Evolutionary conservation across 768 basidiomycete genomes (phyloP), one percentile per base, ranked within the genome.

Genomic region (Coprinellus micaceus): DNA sequence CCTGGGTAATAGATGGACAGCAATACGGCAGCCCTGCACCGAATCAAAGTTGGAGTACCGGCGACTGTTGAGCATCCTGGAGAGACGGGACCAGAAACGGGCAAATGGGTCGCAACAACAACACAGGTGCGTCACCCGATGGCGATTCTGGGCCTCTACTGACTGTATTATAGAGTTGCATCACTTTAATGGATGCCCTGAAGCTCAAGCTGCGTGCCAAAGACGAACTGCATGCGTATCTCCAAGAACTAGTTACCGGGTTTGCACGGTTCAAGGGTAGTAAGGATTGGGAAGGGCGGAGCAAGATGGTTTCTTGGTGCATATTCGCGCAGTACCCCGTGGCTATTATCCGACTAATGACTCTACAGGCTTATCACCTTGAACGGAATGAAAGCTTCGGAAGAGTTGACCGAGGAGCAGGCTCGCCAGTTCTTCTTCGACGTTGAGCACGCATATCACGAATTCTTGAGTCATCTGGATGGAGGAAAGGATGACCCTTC

Each of bases 141-240:
- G 4, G 24, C 11, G 19, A 13, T 17, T 44, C 10, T 2, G 37
- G 1, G 25, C 44, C 29, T n/a, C 13, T 22, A 33, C 4, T 13
- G 17, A 22, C 22, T 43, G 4, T 28, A 15, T 28, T 43, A 33
- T 63, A 98, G 94, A 89, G 86, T 68, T 99, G 98, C 60, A 98
- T 99, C 61, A 98, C 96, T 0, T 95, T 98, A 61, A 97, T 98
- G 92, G 97, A 99, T 63, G 96, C 94, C 1, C 78, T 98, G 25
- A 95, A 94, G 66, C 78, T 98, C 49, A 85, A 89, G 10, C 74
- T 98, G 63, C 83, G 94, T n/a, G 96, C 97, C 2, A 99, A 98
- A 68, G 97, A 98, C 65, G 94, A 97, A 64, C 78, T 99, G 2
- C 95, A 98, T 68, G 94, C 95, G 0, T 84, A 97, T 58, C 69